phyloP scores from a whole-genome alignment of 148 eudicot genomes.

The Rhododendron kiyosumense region DNA sequence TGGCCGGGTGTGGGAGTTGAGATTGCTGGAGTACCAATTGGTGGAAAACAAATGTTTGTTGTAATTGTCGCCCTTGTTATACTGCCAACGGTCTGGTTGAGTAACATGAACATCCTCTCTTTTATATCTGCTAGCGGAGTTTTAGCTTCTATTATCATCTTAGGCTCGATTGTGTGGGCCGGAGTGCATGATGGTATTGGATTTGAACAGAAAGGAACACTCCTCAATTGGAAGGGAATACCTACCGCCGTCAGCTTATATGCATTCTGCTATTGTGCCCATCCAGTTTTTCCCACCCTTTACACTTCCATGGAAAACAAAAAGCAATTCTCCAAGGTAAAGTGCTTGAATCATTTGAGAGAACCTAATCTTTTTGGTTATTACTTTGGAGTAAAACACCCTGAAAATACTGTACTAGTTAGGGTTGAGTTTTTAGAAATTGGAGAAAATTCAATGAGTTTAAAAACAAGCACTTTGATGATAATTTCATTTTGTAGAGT shows the following conservation, averaged over 20 bases:
- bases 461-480: not conserved
- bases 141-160: slow-evolving; percentile 37
- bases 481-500: not conserved
- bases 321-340: slow-evolving; percentile 42
- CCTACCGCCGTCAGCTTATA: slow-evolving; percentile 46
- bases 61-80: slow-evolving; percentile 33
- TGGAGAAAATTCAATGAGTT: not conserved
- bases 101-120: slow-evolving; percentile 36
- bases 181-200: slow-evolving; percentile 42
- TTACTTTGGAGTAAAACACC: too few relatives aligned
- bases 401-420: too few relatives aligned
- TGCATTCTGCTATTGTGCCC: slow-evolving; percentile 48
- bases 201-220: slow-evolving; percentile 35
- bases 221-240: slow-evolving; percentile 34
- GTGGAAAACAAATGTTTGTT: slow-evolving; percentile 40
- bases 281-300: slow-evolving; percentile 52
- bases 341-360: not conserved
- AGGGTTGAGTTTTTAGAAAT: not conserved
- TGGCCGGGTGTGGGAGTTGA: slow-evolving; percentile 24
- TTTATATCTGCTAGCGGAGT: slow-evolving; percentile 52
- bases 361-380: not conserved
- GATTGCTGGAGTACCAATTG: slow-evolving; percentile 18
- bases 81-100: slow-evolving; percentile 38
- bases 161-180: slow-evolving; percentile 34
- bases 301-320: slow-evolving; percentile 45